Base-by-base conservation (phyloP, 129 eudicot genomes). In the Pittosporum tobira region DNA sequence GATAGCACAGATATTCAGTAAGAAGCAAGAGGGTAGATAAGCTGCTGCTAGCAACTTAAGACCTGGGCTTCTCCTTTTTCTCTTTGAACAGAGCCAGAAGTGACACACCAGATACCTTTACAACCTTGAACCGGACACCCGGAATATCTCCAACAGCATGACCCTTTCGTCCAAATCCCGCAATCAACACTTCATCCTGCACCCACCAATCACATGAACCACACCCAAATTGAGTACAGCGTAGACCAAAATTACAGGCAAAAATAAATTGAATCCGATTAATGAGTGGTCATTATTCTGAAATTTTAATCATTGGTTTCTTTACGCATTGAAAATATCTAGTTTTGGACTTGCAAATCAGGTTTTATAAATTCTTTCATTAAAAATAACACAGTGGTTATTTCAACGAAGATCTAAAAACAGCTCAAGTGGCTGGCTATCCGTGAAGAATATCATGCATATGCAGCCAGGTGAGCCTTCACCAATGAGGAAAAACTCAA, bases 81-180 rank as follows among this genome's bases (percentile, higher is more conserved):
- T 81, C 88, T 61, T 81, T 81, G 63, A 81, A 81, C 6, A 81
- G 72, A 30, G 88, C 88, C 68, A 81, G 70, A 10, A 81, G 83
- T 13, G 88, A 81, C 16, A 81, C 88, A 52, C 88, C 88, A 16
- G 88, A 77, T 37, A 81, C 88, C 83, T 81, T 81, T 67, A 81
- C 88, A 23, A 81, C 88, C 83, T 81, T 81, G 63, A 81, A 81
- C 63, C 88, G 68, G 10, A 81, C 88, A 51, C 88, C 88, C 11
- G 88, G 88, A 81, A 81, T 81, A 77, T 81, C 87, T 69, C 87
- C 87, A 38, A 81, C 87, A 3, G 87, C 87, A 48, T 81, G 87
- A n/a, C 87, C 87, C 69, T 73, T 81, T 19, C 88, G 77, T 16
- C 88, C 88, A 43, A 81, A 81, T 70, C 88, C 88, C 18, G 88